Evolutionary conservation across 2,329 filamentous ascomycete genomes (phyloP).

Genomic region (Ceratocystis destructans): DNA sequence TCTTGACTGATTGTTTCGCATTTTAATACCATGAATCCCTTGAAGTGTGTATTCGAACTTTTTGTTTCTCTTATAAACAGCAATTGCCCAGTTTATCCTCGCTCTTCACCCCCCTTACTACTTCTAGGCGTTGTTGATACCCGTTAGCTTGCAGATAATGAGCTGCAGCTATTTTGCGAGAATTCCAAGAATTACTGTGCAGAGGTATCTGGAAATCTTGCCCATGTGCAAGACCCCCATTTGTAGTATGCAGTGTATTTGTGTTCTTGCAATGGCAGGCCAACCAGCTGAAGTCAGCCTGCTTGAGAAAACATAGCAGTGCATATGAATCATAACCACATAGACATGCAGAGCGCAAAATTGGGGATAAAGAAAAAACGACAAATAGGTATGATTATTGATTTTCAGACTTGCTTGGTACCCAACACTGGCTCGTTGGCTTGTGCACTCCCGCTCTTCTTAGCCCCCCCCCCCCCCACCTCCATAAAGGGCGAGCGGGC

Average conservation of each 20-base stretch:
- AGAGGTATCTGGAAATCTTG: not conserved
- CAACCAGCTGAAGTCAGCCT: not conserved
- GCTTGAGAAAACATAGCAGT: not conserved
- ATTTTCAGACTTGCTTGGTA: not conserved
- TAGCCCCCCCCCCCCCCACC: not conserved
- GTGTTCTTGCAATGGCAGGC: not conserved
- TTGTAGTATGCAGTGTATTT: not conserved
- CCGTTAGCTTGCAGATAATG: not conserved
- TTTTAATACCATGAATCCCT: not conserved
- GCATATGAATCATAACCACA: not conserved
- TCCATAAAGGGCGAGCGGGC: not conserved
- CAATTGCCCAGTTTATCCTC: not conserved
- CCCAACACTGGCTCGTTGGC: not conserved
- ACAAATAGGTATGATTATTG: not conserved
- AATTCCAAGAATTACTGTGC: not conserved
- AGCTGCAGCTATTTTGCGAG: not conserved
- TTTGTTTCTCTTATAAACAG: not conserved
- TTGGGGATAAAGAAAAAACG: not conserved
- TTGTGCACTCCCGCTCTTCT: not conserved
- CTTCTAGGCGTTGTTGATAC: not conserved
- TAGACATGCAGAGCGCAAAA: not conserved
- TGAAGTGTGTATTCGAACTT: not conserved
- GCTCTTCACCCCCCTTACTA: not conserved
- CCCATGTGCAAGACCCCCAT: not conserved
- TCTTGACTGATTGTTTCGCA: not conserved